phyloP scores from a whole-genome alignment of 768 basidiomycete species.

The Fistulinella prunicolor region DNA sequence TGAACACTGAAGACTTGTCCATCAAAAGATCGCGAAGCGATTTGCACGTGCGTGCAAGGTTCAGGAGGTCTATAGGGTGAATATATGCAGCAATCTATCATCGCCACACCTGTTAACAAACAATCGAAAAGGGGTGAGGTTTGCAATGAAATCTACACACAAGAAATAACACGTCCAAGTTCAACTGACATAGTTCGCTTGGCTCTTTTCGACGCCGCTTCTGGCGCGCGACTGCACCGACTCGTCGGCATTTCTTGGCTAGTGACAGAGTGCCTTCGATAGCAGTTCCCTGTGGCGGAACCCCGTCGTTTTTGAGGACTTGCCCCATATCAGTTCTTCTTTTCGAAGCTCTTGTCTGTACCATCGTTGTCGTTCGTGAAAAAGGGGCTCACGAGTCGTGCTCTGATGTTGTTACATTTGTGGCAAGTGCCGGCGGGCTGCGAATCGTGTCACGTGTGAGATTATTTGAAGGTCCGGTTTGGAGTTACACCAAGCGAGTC shows the following conservation, averaged over 20 bases:
- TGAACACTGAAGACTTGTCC: constrained; percentile 22
- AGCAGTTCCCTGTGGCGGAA: too few relatives aligned
- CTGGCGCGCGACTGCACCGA: neutral
- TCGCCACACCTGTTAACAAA: too few relatives aligned
- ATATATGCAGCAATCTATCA: constrained; percentile 41
- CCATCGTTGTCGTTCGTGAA: neutral
- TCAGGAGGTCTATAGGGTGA: constrained; percentile 24
- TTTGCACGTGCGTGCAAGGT: constrained; percentile 38
- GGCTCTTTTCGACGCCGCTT: neutral
- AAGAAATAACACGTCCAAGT: constrained; percentile 1
- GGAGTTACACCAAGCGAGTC: too few relatives aligned
- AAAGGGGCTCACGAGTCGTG: too few relatives aligned
- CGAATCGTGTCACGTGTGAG: too few relatives aligned
- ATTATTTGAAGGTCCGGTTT: too few relatives aligned
- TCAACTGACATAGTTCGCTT: too few relatives aligned
- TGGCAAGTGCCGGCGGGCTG: too few relatives aligned
- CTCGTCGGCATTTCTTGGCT: neutral
- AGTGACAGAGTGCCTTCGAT: neutral
- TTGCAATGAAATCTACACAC: neutral
- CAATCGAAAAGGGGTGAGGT: too few relatives aligned
- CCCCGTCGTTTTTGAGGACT: too few relatives aligned
- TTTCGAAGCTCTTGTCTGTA: neutral
- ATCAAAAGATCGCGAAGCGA: constrained; percentile 38
- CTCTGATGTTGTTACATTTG: too few relatives aligned
- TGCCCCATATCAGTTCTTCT: too few relatives aligned